Evolutionary conservation across 2,329 filamentous ascomycete species (phyloP).

Genomic region (Penicillium nordicum): DNA sequence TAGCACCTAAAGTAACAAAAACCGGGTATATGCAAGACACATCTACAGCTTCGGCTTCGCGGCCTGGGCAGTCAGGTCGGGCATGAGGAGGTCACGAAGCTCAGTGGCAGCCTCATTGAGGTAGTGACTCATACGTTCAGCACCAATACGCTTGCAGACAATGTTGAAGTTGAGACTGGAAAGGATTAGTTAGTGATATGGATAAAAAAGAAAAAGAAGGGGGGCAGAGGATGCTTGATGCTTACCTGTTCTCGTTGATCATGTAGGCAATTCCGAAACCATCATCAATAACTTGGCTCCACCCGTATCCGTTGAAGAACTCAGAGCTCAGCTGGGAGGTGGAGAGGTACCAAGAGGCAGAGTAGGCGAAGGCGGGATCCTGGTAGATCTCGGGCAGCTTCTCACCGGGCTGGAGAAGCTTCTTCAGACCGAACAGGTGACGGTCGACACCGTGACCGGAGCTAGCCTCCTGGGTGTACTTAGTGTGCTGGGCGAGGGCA

Average conservation of each 20-base stretch:
- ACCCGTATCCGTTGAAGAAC: constrained; percentile 98
- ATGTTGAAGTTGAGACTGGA: constrained; percentile 93
- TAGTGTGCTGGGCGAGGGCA: constrained; percentile 75
- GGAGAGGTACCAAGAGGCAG: constrained; percentile 81
- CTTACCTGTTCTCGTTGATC: constrained; percentile 96
- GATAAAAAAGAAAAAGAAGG: not conserved
- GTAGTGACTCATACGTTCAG: constrained; percentile 91
- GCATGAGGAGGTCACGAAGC: constrained; percentile 78
- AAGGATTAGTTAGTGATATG: constrained; percentile 10
- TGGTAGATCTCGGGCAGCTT: constrained; percentile 77
- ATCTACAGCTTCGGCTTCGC: constrained; percentile 82
- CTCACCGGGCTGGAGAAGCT: constrained; percentile 76
- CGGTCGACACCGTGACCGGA: constrained; percentile 93
- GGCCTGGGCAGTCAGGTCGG: constrained; percentile 63
- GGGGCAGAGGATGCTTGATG: not conserved
- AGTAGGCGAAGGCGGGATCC: constrained; percentile 83
- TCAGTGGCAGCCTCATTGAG: constrained; percentile 90
- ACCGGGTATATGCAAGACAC: constrained; percentile 12
- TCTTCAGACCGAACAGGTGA: constrained; percentile 96
- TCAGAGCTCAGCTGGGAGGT: constrained; percentile 89
- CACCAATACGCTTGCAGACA: constrained; percentile 87
- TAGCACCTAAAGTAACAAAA: not conserved
- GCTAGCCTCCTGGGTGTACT: constrained; percentile 85
- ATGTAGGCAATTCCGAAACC: constrained; percentile 99
- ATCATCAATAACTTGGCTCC: constrained; percentile 94